These are phyloP conservation scores for Ambrosia trifida DNA, from an alignment of 129 eudicot species.

Conservation along the genomic window DNA sequence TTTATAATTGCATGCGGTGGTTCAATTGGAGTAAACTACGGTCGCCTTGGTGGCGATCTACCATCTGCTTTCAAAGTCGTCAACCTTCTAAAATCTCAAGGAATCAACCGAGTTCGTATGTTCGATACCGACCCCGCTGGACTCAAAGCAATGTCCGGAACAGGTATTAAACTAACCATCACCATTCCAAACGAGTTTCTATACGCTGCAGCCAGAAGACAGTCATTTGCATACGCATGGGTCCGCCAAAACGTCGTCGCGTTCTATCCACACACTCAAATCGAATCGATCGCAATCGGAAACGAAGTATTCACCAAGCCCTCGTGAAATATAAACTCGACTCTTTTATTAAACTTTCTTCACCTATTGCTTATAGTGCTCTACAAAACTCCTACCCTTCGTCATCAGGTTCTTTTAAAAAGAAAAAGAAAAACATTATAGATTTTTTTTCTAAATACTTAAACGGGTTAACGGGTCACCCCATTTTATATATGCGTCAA, in stretches of 20 bases:
- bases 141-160: slow-evolving; percentile 65
- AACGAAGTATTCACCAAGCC: slow-evolving; percentile 73
- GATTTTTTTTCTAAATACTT: no score
- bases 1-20: slow-evolving; percentile 81
- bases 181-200: slow-evolving; percentile 89
- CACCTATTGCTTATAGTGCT: slow-evolving; percentile 78
- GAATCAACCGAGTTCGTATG: slow-evolving; percentile 58
- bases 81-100: slow-evolving; percentile 69
- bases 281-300: slow-evolving; percentile 85
- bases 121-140: slow-evolving; percentile 90
- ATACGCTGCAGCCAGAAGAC: slow-evolving; percentile 55
- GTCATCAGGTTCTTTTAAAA: slow-evolving; percentile 71
- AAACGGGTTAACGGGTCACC: no score
- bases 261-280: slow-evolving; percentile 67
- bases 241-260: slow-evolving; percentile 58
- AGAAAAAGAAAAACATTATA: no score
- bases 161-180: slow-evolving; percentile 63
- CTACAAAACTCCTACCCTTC: slow-evolving; percentile 74
- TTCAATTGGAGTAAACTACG: slow-evolving; percentile 77
- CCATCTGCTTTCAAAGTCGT: slow-evolving; percentile 72
- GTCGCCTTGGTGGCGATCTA: slow-evolving; percentile 74
- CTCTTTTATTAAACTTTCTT: slow-evolving; percentile 58
- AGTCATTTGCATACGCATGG: slow-evolving; percentile 68
- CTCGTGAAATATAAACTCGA: slow-evolving; percentile 50
- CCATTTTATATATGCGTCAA: no score